Conservation (phyloP, 2,329 filamentous ascomycete genomes). For the Ceratocystis diversiconidia region DNA sequence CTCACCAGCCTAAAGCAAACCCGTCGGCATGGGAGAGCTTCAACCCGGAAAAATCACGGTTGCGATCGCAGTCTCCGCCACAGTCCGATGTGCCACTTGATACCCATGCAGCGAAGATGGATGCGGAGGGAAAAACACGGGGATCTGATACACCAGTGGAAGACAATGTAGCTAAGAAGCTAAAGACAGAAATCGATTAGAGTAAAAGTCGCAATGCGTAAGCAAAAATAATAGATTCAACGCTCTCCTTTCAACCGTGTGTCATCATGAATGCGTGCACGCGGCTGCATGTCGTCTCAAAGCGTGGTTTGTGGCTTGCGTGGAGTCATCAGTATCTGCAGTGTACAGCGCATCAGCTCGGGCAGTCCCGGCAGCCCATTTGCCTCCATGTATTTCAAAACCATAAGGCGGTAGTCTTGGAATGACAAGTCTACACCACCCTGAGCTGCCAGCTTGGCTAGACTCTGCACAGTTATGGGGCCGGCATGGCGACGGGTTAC, state of each 20-base stretch:
- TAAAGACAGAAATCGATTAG: slow-evolving; percentile 8
- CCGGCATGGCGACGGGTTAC: slow-evolving; percentile 40
- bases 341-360: slow-evolving; percentile 64
- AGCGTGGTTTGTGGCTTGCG: slow-evolving; percentile 21
- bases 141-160: neutral
- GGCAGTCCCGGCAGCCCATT: slow-evolving; percentile 52
- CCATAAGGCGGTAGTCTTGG: slow-evolving; percentile 61
- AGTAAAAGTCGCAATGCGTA: neutral
- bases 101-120: neutral
- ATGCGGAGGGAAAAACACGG: neutral
- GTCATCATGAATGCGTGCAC: neutral
- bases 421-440: slow-evolving; percentile 55
- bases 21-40: slow-evolving; percentile 51
- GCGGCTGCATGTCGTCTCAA: neutral
- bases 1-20: slow-evolving; percentile 53
- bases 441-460: slow-evolving; percentile 46
- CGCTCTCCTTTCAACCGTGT: neutral
- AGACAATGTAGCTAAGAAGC: slow-evolving; percentile 12
- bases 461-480: slow-evolving; percentile 54
- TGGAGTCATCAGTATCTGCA: slow-evolving; percentile 54
- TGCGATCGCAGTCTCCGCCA: neutral
- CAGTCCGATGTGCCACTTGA: neutral
- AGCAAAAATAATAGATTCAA: neutral
- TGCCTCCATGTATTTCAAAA: slow-evolving; percentile 52
- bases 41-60: slow-evolving; percentile 17